Evolutionary conservation across 768 basidiomycete genomes (phyloP).

Genomic region (Auricularia cornea): DNA sequence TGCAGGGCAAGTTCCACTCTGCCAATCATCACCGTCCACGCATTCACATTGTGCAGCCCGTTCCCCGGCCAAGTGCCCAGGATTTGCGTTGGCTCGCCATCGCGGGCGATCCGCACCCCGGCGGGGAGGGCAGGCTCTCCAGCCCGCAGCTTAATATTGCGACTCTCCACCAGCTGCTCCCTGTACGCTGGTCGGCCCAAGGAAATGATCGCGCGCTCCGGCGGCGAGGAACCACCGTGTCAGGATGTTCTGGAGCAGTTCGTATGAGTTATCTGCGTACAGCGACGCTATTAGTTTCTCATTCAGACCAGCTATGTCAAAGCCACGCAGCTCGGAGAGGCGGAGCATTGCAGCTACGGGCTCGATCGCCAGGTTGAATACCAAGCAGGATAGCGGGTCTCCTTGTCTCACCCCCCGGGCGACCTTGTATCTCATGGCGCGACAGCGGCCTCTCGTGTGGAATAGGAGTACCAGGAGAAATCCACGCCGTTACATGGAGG

Average conservation of each 20-base stretch:
- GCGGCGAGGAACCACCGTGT: slow-evolving; percentile 32
- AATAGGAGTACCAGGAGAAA: too few relatives aligned
- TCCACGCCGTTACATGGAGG: too few relatives aligned
- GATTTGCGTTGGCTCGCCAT: too few relatives aligned
- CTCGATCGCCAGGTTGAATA: slow-evolving; percentile 34
- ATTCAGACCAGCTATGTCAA: slow-evolving; percentile 8
- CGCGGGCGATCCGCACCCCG: too few relatives aligned
- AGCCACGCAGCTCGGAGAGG: slow-evolving; percentile 17
- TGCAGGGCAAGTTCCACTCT: slow-evolving; percentile 8
- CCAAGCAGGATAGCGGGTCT: slow-evolving; percentile 31
- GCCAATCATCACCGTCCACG: too few relatives aligned
- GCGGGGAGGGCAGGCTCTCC: too few relatives aligned
- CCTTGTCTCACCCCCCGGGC: slow-evolving; percentile 30
- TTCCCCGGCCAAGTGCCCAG: too few relatives aligned
- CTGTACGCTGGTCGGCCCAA: slow-evolving; percentile 4
- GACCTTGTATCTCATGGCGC: slow-evolving; percentile 17
- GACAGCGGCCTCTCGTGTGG: too few relatives aligned
- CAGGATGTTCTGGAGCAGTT: slow-evolving; percentile 21
- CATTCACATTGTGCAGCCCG: too few relatives aligned
- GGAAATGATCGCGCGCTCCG: slow-evolving; percentile 28
- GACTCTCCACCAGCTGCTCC: too few relatives aligned
- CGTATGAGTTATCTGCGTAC: slow-evolving; percentile 23
- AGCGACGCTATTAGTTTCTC: slow-evolving; percentile 12
- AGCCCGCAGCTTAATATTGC: neutral
- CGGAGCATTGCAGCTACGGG: slow-evolving; percentile 26